These are phyloP conservation scores for Ramalina intermedia DNA, from an alignment of 495 filamentous ascomycete species.

Conservation along the genomic window DNA sequence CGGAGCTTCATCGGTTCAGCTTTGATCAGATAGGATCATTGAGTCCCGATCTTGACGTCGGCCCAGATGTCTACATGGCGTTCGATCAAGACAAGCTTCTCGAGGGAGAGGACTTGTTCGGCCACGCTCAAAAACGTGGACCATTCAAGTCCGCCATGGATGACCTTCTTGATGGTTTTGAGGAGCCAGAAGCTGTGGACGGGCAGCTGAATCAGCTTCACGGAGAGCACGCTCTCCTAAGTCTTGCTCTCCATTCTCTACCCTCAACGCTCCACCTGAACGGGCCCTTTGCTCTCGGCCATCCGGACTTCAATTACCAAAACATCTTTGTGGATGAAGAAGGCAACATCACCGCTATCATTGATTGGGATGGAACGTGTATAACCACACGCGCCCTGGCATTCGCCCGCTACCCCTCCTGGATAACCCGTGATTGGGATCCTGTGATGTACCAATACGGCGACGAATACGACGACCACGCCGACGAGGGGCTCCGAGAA, in stretches of 20 bases:
- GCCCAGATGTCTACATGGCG: not conserved
- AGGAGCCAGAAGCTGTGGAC: not conserved
- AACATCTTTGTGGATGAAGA: slow-evolving; percentile 29
- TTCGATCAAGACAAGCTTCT: not conserved
- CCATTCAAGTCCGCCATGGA: not conserved
- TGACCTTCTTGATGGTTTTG: not conserved
- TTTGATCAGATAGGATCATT: slow-evolving; percentile 1
- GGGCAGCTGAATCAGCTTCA: not conserved
- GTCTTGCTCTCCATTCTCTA: slow-evolving; percentile 1
- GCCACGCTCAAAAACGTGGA: not conserved
- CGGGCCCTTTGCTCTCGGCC: slow-evolving; percentile 1
- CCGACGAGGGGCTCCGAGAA: not conserved
- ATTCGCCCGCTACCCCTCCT: slow-evolving; percentile 17
- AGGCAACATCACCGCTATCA: slow-evolving; percentile 25
- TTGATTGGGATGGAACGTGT: slow-evolving; percentile 29
- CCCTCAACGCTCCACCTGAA: not conserved
- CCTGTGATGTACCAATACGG: slow-evolving; percentile 4
- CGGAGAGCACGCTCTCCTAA: not conserved
- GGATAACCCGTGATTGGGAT: slow-evolving; percentile 22
- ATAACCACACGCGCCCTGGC: slow-evolving; percentile 18
- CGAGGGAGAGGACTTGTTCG: not conserved
- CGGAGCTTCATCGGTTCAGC: not conserved
- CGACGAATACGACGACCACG: not conserved
- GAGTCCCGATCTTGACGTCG: not conserved
- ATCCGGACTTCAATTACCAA: slow-evolving; percentile 22